Conservation (phyloP, 192 early-diverging fungal genomes). For the Geranomyces michiganensis region DNA sequence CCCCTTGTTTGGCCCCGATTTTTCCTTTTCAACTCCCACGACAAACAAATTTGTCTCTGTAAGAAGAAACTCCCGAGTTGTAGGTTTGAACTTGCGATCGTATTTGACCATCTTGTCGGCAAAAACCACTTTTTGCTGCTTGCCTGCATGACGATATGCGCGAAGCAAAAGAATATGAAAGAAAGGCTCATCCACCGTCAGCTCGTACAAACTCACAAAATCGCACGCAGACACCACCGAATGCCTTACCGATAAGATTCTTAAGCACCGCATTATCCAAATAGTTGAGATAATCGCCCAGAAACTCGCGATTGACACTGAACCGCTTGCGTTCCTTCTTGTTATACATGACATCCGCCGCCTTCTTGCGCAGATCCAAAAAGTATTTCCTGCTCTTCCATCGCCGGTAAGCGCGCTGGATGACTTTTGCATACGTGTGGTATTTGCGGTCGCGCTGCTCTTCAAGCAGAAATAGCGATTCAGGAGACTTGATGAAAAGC, state of each 20-base stretch:
- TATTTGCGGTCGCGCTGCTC: conserved; percentile 92
- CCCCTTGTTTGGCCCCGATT: conserved; percentile 62
- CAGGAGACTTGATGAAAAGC: conserved; percentile 94
- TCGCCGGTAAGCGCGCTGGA: conserved; percentile 86
- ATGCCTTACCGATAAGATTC: conserved; percentile 50
- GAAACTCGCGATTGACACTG: conserved; percentile 83
- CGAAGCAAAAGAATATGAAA: background rate
- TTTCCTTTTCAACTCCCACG: conserved; percentile 59
- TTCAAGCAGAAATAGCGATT: conserved; percentile 91
- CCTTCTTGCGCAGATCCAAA: conserved; percentile 90
- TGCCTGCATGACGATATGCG: conserved; percentile 39
- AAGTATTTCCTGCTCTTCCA: conserved; percentile 90
- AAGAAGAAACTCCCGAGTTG: conserved; percentile 51
- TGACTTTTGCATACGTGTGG: conserved; percentile 91
- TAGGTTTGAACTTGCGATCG: conserved; percentile 63
- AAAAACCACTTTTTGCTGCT: conserved; percentile 59
- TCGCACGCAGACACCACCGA: conserved; percentile 4
- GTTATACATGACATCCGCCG: conserved; percentile 83
- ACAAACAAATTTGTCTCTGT: conserved; percentile 54
- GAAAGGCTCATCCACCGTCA: no score
- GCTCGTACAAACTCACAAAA: no score
- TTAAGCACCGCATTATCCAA: conserved; percentile 63
- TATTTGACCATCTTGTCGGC: conserved; percentile 57
- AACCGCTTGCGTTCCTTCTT: conserved; percentile 93
- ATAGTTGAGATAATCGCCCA: conserved; percentile 85